phyloP scores from a whole-genome alignment of 345 rosid genomes.

The Moricandia arvensis region DNA sequence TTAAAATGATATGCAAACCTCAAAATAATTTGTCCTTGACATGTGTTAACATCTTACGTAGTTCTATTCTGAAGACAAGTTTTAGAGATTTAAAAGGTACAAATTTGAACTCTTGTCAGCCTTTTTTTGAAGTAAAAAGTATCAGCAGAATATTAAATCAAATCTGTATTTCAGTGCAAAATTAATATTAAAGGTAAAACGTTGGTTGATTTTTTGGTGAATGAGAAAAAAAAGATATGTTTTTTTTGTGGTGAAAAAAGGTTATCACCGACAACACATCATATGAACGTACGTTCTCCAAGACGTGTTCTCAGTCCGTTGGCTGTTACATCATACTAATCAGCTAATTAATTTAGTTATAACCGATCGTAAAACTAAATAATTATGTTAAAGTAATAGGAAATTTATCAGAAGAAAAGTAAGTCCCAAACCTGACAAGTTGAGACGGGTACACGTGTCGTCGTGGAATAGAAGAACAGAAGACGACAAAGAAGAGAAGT shows the following conservation, averaged over 20 bases:
- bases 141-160: neutral
- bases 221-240: slow-evolving; percentile 1
- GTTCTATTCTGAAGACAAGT: neutral
- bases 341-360: neutral
- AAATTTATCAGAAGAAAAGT: slow-evolving; percentile 34
- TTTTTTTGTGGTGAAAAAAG: slow-evolving; percentile 10
- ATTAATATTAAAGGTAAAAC: neutral
- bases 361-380: neutral
- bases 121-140: neutral
- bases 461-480: too few relatives aligned
- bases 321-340: slow-evolving; percentile 11
- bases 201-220: neutral
- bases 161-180: neutral
- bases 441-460: too few relatives aligned
- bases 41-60: neutral
- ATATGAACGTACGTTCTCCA: slow-evolving; percentile 26
- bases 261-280: slow-evolving; percentile 29
- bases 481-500: too few relatives aligned
- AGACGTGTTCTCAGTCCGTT: neutral
- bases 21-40: neutral
- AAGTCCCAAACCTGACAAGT: too few relatives aligned
- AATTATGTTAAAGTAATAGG: neutral
- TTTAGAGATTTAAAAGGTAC: neutral
- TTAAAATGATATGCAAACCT: neutral
- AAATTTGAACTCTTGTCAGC: neutral